phyloP scores from a whole-genome alignment of 805 yeast species.

The Wickerhamomyces canadensis region DNA sequence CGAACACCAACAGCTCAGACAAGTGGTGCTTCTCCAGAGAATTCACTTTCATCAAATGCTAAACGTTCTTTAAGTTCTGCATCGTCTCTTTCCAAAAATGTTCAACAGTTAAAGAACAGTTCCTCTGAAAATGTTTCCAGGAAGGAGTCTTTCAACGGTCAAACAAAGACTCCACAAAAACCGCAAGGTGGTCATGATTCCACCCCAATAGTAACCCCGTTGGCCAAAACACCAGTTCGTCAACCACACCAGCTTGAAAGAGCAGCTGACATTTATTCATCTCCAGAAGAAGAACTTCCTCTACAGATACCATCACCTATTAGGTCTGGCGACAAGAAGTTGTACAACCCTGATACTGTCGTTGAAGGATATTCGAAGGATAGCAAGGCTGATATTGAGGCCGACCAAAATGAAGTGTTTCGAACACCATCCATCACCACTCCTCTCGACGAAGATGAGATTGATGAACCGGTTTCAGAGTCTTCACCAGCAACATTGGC shows the following conservation, averaged over 20 bases:
- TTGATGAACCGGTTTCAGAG: constrained; percentile 6
- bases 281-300: constrained; percentile 21
- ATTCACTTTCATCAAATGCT: neutral
- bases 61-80: constrained; percentile 3
- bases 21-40: constrained; percentile 3
- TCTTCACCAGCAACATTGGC: constrained; percentile 6
- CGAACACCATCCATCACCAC: constrained; percentile 12
- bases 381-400: too few species aligned
- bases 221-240: constrained; percentile 1
- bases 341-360: constrained; percentile 18
- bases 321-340: constrained; percentile 14
- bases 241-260: neutral
- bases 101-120: too few species aligned
- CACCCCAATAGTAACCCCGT: neutral
- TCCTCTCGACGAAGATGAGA: neutral
- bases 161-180: constrained; percentile 4
- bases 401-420: too few species aligned
- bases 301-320: constrained; percentile 25
- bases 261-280: constrained; percentile 5
- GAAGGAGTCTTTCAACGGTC: constrained; percentile 22
- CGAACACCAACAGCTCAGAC: constrained; percentile 9
- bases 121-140: constrained; percentile 9
- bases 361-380: too few species aligned
- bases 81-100: constrained; percentile 21
- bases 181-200: constrained; percentile 1